phyloP scores from a whole-genome alignment of 139 green algal species.

The Mesotaenium endlicherianum region DNA sequence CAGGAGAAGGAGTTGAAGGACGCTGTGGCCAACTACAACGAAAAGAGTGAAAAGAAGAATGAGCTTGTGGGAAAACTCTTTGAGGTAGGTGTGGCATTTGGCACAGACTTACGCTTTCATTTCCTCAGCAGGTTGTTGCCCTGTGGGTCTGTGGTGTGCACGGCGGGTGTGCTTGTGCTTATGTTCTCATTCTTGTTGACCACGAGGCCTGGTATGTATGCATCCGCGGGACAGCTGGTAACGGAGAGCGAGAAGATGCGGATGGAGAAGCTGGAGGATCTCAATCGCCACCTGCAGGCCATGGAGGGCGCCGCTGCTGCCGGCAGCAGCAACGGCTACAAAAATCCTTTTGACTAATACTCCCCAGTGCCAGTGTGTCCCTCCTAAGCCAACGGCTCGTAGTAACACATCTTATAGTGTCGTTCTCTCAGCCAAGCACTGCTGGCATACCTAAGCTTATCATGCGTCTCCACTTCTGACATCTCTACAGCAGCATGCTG shows the following conservation, averaged over 20 bases:
- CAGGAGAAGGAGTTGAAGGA: slow-evolving; percentile 49
- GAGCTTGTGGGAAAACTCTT: slow-evolving; percentile 44
- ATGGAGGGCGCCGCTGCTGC: no score
- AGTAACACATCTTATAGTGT: no score
- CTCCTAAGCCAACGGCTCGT: no score
- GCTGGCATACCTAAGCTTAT: no score
- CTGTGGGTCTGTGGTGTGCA: no score
- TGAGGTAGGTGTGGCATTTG: slow-evolving; percentile 16
- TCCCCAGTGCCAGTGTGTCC: no score
- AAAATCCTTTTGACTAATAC: no score
- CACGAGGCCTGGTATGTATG: background rate
- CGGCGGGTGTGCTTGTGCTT: background rate
- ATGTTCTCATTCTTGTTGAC: background rate
- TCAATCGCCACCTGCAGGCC: background rate
- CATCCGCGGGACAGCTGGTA: slow-evolving; percentile 24
- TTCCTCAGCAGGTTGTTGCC: background rate
- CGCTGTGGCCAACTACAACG: slow-evolving; percentile 24
- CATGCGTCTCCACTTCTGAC: no score
- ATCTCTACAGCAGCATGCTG: no score
- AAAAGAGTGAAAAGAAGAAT: slow-evolving; percentile 34
- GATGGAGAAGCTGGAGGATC: slow-evolving; percentile 32
- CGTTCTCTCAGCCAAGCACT: no score
- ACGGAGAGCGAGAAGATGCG: slow-evolving; percentile 39
- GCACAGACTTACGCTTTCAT: background rate
- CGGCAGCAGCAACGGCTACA: no score